Evolutionary conservation across 805 yeast species (phyloP).

Genomic region (Candida nitratophila): DNA sequence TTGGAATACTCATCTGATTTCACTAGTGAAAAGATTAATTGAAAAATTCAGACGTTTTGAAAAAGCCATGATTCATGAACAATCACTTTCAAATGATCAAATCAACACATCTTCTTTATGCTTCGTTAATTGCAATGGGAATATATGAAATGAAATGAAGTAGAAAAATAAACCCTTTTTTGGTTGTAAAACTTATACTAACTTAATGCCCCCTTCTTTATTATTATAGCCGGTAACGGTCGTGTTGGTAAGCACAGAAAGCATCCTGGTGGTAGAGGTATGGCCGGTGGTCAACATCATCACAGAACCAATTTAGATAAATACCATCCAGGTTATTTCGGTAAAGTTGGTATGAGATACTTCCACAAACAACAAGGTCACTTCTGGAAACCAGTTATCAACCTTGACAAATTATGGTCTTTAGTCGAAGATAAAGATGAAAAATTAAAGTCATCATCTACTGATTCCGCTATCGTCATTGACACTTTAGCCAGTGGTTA

Average conservation of each 20-base stretch:
- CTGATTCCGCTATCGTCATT: conserved; percentile 95
- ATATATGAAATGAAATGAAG: no score
- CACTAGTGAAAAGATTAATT: no score
- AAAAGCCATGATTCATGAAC: no score
- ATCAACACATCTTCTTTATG: no score
- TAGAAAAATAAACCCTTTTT: no score
- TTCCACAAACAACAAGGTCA: conserved; percentile 93
- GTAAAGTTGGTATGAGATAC: conserved; percentile 99
- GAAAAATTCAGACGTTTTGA: no score
- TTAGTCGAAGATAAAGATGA: conserved; percentile 93
- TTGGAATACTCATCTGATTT: no score
- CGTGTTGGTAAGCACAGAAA: conserved; percentile 99
- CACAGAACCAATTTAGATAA: conserved; percentile 99
- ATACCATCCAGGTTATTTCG: conserved; percentile 99
- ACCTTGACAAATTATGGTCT: conserved; percentile 98
- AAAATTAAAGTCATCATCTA: conserved; percentile 76
- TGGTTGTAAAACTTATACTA: background rate
- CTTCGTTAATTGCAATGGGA: no score
- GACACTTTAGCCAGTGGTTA: conserved; percentile 99
- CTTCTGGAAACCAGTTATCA: conserved; percentile 96
- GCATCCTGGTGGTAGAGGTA: conserved; percentile 99
- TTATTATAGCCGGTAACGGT: conserved; percentile 89
- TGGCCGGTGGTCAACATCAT: conserved; percentile 99
- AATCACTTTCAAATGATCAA: no score
- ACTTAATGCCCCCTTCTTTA: background rate